Base-by-base conservation (phyloP, 192 early-diverging fungal genomes). In the Neocallimastix lanati region DNA sequence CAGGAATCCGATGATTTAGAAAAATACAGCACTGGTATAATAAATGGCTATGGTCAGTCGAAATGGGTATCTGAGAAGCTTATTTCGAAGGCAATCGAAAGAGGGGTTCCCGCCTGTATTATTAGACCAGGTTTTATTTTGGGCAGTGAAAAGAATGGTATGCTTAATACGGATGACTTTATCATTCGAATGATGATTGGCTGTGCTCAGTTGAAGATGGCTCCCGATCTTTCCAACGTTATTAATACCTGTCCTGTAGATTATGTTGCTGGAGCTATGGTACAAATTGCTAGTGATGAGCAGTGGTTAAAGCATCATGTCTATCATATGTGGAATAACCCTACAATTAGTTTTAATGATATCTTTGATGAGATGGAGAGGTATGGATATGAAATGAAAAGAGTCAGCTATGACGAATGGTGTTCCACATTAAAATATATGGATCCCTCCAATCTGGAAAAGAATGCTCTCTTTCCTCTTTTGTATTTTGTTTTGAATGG, bases 41-140 rank as follows among this genome's bases (percentile, higher is more conserved):
- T 87, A 15, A 89, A 88, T 29, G 98, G 98, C 15, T 99, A 99
- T 82, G 96, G 96, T 14, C 98, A 99, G 86, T 92, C 91, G 83
- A 99, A 99, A 83, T 99, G 96, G 96, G 98, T 99, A 13, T 84
- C 95, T 35, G 98, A 99, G 86, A 93, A 95, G 83, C 88, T 99
- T 25, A 90, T 97, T 29, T 89, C 95, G 89, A 84, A 90, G 18
- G 96, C 98, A 27, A 86, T 89, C 33, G 83, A 82, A 29, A 88
- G 93, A 76, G 98, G 96, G 18, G 88, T 96, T 37, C 92, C 94
- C 0, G 94, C 92, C 11, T 94, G 95, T 27, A 96, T 98, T 79
- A 89, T 98, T 81, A 88, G 98, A 15, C 96, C 98, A 13, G 98
- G 98, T 12, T 98, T 98, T 81, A 94, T 99, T 80, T 88, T 98